A percentile compares a stretch with the other conserved stretches of the same genome.
phyloP scores from a whole-genome alignment of 495 filamentous ascomycete species.

The Filosporella fistucella region DNA sequence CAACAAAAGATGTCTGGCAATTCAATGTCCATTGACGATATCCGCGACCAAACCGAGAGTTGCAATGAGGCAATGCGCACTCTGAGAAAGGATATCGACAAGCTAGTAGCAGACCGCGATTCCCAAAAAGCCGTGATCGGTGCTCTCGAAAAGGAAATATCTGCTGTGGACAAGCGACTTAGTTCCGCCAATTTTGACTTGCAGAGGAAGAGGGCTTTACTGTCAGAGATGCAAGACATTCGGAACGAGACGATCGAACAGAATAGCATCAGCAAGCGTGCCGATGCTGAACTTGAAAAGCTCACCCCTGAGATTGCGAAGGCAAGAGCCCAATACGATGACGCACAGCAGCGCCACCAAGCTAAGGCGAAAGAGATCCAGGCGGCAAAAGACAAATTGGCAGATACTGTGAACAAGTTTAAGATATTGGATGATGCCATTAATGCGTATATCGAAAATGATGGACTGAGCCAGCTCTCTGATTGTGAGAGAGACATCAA shows the following conservation, averaged over 20 bases:
- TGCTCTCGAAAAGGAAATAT: conserved; percentile 64
- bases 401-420: conserved; percentile 70
- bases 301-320: conserved; percentile 70
- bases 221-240: conserved; percentile 65
- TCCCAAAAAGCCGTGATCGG: conserved; percentile 60
- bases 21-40: conserved; percentile 70
- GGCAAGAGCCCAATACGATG: conserved; percentile 68
- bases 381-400: conserved; percentile 63
- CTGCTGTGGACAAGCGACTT: conserved; percentile 65
- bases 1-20: conserved; percentile 64
- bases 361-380: conserved; percentile 70
- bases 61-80: conserved; percentile 62
- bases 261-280: conserved; percentile 59
- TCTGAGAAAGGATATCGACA: conserved; percentile 57
- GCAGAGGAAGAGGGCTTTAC: conserved; percentile 67
- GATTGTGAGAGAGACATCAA: conserved; percentile 66
- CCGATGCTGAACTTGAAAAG: conserved; percentile 64
- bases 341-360: conserved; percentile 66
- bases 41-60: conserved; percentile 67
- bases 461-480: conserved; percentile 67
- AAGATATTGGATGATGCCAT: conserved; percentile 72
- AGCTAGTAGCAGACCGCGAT: conserved; percentile 66
- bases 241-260: conserved; percentile 55
- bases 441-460: conserved; percentile 70
- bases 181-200: conserved; percentile 65